phyloP scores from a whole-genome alignment of 2,329 filamentous ascomycete species.

The Talaromyces atroroseus region DNA sequence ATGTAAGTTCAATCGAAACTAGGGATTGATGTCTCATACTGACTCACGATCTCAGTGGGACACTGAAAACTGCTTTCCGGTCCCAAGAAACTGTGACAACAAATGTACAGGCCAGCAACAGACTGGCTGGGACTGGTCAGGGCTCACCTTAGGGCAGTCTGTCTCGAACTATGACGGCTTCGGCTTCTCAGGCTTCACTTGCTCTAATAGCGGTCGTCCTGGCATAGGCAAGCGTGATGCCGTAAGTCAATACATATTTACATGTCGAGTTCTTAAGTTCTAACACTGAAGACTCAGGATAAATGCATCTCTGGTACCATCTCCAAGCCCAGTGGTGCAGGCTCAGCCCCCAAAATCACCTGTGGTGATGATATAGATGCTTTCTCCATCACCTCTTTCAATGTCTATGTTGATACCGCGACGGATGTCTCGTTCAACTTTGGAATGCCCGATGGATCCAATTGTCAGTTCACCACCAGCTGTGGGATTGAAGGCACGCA shows the following conservation, averaged over 20 bases:
- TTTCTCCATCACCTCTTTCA: slow-evolving; percentile 72
- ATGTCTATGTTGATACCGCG: slow-evolving; percentile 69
- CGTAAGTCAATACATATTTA: not conserved
- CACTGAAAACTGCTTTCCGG: slow-evolving; percentile 54
- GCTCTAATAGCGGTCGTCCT: slow-evolving; percentile 44
- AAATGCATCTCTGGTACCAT: slow-evolving; percentile 59
- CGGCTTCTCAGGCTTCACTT: slow-evolving; percentile 67
- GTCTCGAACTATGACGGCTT: slow-evolving; percentile 68
- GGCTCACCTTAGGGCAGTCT: slow-evolving; percentile 51
- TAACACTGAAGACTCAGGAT: slow-evolving; percentile 36
- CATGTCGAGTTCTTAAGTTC: not conserved
- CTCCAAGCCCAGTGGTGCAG: slow-evolving; percentile 33
- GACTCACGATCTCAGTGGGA: slow-evolving; percentile 37
- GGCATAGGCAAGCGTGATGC: slow-evolving; percentile 3
- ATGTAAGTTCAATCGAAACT: slow-evolving; percentile 16
- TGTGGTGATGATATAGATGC: slow-evolving; percentile 47
- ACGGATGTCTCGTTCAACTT: slow-evolving; percentile 81
- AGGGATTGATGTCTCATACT: slow-evolving; percentile 7
- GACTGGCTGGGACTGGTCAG: slow-evolving; percentile 65
- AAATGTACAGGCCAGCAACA: slow-evolving; percentile 66
- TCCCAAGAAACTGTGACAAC: slow-evolving; percentile 69
- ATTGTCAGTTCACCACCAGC: slow-evolving; percentile 69
- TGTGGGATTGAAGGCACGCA: slow-evolving; percentile 65
- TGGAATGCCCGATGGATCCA: slow-evolving; percentile 73
- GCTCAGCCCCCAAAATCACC: slow-evolving; percentile 50